phyloP scores from a whole-genome alignment of 2,329 filamentous ascomycete genomes.

The Aspergillus brasiliensis region DNA sequence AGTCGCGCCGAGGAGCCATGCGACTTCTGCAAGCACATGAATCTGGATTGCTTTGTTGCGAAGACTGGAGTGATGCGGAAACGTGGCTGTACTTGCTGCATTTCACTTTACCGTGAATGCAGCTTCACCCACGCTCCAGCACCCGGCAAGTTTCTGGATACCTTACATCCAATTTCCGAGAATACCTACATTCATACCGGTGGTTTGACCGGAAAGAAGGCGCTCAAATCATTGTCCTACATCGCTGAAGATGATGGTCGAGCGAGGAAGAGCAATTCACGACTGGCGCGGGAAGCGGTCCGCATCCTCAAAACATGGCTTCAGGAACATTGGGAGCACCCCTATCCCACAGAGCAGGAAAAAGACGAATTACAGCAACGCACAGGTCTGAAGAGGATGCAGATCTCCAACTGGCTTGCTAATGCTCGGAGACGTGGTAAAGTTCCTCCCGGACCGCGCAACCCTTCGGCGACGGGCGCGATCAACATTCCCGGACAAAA shows the following conservation, averaged over 20 bases:
- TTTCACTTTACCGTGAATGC: conserved; percentile 50
- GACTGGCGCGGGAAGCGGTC: conserved; percentile 79
- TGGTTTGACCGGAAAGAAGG: conserved; percentile 42
- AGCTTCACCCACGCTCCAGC: conserved; percentile 49
- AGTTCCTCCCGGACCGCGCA: conserved; percentile 63
- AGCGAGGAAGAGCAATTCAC: conserved; percentile 66
- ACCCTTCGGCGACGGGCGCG: conserved; percentile 69
- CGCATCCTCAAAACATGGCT: conserved; percentile 85
- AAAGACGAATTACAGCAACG: conserved; percentile 76
- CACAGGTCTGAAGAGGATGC: conserved; percentile 78
- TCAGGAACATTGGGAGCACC: conserved; percentile 74
- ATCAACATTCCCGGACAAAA: conserved; percentile 69
- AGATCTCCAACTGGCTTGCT: conserved; percentile 90
- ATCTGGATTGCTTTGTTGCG: conserved; percentile 51
- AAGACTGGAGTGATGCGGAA: conserved; percentile 47
- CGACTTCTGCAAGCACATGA: conserved; percentile 49
- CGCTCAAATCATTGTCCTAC: conserved; percentile 45
- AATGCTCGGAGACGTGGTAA: conserved; percentile 85
- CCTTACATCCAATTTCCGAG: conserved; percentile 48
- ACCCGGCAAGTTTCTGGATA: conserved; percentile 46
- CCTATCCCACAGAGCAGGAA: conserved; percentile 85
- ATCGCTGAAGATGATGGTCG: conserved; percentile 42
- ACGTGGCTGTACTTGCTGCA: conserved; percentile 49
- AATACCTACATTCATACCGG: conserved; percentile 43
- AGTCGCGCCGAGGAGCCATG: conserved; percentile 48